Evolutionary conservation across 306 rosid genomes (phyloP), one percentile per base, ranked within the genome.

Genomic region (Erythrophleum fordii): DNA sequence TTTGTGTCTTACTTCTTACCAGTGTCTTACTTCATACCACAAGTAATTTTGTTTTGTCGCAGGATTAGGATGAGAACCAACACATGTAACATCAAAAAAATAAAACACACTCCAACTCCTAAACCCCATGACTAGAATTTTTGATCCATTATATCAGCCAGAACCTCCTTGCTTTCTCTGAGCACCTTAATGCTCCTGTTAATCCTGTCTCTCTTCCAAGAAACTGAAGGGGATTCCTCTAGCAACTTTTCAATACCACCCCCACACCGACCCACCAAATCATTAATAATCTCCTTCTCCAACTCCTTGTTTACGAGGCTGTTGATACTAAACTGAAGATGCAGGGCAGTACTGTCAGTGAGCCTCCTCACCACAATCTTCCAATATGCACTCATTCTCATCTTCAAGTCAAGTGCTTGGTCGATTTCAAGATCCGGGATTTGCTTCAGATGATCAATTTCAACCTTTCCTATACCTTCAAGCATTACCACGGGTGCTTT

Each of bases 191-290:
- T 69, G 35, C 89, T 89, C 44, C 66, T 70, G 7, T 8, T 72
- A 4, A 90, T 81, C 71, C 51, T 88, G 1, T 77, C 81, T 0
- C 89, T 67, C 62, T 88, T 88, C 3, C 18, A 23, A 4, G 86
- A n/a, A 11, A 86, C 55, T 0, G 83, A 72, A 0, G 94, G 89
- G n/a, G 87, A 29, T 41, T 90, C 94, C 73, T 90, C 90, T 6
- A 90, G 51, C 35, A 90, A 10, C 58, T 42, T 86, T 23, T 90
- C 89, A 7, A 86, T 42, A 5, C 90, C 85, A 8, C 83, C 77
- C 0, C 86, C 79, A 5, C 7, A 3, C 5, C 80, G 72, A 5
- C 80, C 65, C 69, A 79, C 2, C 8, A 81, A 8, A 28, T 86
- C 86, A 4, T 45, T 28, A 29, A 62, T 84, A 2, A 90, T 83